Percentiles rank a stretch among this genome's conserved stretches.
phyloP scores from a whole-genome alignment of 176 grass and related monocot species.

The Chloris gayana region DNA sequence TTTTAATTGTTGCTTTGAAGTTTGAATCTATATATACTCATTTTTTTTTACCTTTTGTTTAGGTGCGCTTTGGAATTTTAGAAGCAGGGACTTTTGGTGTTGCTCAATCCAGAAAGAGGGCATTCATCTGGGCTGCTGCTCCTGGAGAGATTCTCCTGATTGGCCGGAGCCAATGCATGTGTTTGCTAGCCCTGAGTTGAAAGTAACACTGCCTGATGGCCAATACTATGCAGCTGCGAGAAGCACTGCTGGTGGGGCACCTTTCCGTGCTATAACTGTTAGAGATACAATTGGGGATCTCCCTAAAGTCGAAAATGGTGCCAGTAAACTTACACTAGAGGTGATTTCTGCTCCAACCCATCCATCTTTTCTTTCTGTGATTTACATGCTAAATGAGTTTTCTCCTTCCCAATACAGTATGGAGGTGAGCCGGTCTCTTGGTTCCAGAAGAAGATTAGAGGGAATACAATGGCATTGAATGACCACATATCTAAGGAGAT shows the following conservation, averaged over 20 bases:
- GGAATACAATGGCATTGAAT: slow-evolving; percentile 61
- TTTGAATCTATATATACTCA: slow-evolving; percentile 35
- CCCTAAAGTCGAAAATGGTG: slow-evolving; percentile 77
- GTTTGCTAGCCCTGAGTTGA: slow-evolving; percentile 87
- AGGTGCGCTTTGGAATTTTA: slow-evolving; percentile 97
- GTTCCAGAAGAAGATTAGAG: slow-evolving; percentile 97
- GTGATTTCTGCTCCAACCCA: slow-evolving; percentile 40
- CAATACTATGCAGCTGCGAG: slow-evolving; percentile 69
- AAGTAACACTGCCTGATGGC: slow-evolving; percentile 78
- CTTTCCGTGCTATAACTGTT: slow-evolving; percentile 90
- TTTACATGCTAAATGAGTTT: slow-evolving; percentile 19
- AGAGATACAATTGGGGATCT: slow-evolving; percentile 89
- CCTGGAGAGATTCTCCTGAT: slow-evolving; percentile 84
- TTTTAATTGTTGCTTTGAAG: background rate
- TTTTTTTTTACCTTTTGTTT: slow-evolving; percentile 31
- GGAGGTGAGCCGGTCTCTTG: slow-evolving; percentile 75
- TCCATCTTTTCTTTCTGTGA: slow-evolving; percentile 1
- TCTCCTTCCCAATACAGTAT: slow-evolving; percentile 59
- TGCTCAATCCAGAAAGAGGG: slow-evolving; percentile 94
- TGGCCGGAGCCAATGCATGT: slow-evolving; percentile 98
- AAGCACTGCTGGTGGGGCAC: slow-evolving; percentile 85
- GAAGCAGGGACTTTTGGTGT: slow-evolving; percentile 95
- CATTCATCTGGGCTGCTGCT: slow-evolving; percentile 97
- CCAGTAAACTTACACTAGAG: slow-evolving; percentile 70
- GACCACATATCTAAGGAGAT: slow-evolving; percentile 99